Percentiles rank a stretch among this genome's conserved stretches.
Conservation (phyloP, 208 protist species). For the Wallacemonas sp. region DNA sequence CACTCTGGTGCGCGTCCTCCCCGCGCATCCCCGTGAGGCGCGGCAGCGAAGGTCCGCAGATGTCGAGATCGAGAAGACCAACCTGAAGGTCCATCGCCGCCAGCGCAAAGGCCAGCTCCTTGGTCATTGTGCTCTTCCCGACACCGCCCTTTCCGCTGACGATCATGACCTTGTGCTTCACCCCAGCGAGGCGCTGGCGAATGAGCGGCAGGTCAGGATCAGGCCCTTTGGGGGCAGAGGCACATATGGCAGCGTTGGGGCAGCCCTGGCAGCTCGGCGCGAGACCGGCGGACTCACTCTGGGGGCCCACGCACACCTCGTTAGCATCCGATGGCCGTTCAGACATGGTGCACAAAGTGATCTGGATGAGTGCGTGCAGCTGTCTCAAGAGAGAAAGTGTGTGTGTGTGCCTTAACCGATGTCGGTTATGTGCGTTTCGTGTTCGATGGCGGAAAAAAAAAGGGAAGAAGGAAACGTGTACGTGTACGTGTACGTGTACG, state of each 20-base stretch:
- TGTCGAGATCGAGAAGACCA: conserved; percentile 99
- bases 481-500: too few relatives aligned
- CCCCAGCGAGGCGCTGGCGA: conserved; percentile 60
- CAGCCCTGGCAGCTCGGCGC: conserved; percentile 96
- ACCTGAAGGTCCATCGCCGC: conserved; percentile 84
- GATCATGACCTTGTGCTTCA: conserved; percentile 90
- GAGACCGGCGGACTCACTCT: conserved; percentile 94
- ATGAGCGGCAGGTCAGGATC: conserved; percentile 93
- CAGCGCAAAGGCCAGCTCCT: conserved; percentile 89
- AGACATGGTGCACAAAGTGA: neutral
- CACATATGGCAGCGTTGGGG: conserved; percentile 97
- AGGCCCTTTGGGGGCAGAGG: conserved; percentile 89
- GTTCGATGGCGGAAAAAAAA: conserved; percentile 2
- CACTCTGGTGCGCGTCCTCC: conserved; percentile 93
- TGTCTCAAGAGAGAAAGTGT: conserved; percentile 10
- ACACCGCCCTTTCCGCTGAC: conserved; percentile 94
- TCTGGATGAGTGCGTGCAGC: neutral
- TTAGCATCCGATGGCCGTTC: conserved; percentile 25
- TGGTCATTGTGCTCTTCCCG: conserved; percentile 94
- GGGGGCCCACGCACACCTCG: conserved; percentile 94
- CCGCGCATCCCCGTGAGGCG: conserved; percentile 80
- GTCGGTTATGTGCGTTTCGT: neutral
- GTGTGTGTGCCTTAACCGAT: too few relatives aligned
- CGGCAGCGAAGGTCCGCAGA: conserved; percentile 98
- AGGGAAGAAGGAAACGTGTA: conserved; percentile 19